These are phyloP conservation scores for Austroboletus novae-zelandiae DNA, from an alignment of 1,284 basidiomycete genomes.

Conservation along the genomic window DNA sequence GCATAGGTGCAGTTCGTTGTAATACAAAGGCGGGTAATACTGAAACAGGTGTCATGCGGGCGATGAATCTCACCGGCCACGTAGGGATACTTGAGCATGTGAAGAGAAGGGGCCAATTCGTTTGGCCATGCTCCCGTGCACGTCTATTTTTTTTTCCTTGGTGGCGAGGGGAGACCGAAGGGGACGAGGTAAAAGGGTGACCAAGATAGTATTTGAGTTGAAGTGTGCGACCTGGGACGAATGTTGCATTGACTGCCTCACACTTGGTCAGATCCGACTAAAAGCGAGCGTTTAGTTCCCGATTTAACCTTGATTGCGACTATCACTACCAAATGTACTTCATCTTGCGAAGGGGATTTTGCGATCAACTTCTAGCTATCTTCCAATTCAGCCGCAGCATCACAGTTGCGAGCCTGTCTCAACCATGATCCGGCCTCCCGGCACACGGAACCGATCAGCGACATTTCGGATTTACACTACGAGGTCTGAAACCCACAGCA, in stretches of 20 bases:
- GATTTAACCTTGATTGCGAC: slow-evolving; percentile 7
- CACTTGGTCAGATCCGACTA: neutral
- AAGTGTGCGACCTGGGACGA: slow-evolving; percentile 8
- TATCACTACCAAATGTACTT: slow-evolving; percentile 8
- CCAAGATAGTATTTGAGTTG: slow-evolving; percentile 6
- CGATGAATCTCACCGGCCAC: slow-evolving; percentile 21
- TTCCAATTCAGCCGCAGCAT: slow-evolving; percentile 6
- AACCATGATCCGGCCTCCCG: slow-evolving; percentile 18
- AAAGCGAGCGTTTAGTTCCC: slow-evolving; percentile 6
- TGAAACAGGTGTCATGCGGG: slow-evolving; percentile 36
- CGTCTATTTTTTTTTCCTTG: slow-evolving; percentile 6
- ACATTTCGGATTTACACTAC: slow-evolving; percentile 20
- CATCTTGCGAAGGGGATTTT: slow-evolving; percentile 17
- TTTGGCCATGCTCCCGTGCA: slow-evolving; percentile 5
- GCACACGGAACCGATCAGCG: slow-evolving; percentile 5
- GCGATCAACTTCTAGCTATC: neutral
- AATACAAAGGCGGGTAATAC: slow-evolving; percentile 11
- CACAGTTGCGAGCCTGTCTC: slow-evolving; percentile 18
- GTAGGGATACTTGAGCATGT: slow-evolving; percentile 25
- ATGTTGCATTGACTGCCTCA: neutral
- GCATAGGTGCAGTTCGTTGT: slow-evolving; percentile 12
- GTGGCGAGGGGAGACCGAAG: neutral
- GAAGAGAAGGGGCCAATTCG: slow-evolving; percentile 17
- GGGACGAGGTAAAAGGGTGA: neutral
- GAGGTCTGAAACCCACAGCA: slow-evolving; percentile 9